Base-by-base conservation (phyloP, 75 land plant genomes). In the Sequoia sempervirens region DNA sequence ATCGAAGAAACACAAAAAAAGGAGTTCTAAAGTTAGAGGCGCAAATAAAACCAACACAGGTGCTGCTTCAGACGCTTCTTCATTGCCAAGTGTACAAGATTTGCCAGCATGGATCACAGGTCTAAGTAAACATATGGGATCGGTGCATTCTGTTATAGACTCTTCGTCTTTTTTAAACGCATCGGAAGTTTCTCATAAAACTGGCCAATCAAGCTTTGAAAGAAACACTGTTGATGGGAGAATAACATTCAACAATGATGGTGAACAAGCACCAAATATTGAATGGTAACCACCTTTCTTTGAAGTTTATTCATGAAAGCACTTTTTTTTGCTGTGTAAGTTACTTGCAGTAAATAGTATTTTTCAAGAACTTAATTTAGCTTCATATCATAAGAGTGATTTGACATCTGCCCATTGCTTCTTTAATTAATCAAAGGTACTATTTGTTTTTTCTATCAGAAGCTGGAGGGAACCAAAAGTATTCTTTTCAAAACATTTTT, bases 1-100 rank as follows among this genome's bases (percentile, higher is more conserved):
- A 75, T 54, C 86, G 3, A 89, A 89, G 86, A 89, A 88, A 79
- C 87, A 81, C 85, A 88, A 89, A 83, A 75, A 75, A 15, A 83
- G 90, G 40, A 73, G 72, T 69, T 85, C 90, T 26, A 89, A 89
- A 80, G 47, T 36, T 37, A 89, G 82, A 80, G 75, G 80, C 5
- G 52, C 80, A 20, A 45, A 26, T 14, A 78, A 78, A 45, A 11
- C 46, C 28, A 45, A 26, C 11, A 40, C 46, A 26, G 32, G 45
- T 45, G 13, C 80, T 78, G 11, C 47, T 11, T 78, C 50, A 45
- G 80, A 45, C 45, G 17, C 28, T 3, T 45, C 80, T 43, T 78
- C 47, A n/a, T 26, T 43, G 14, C 30, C 50, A 45, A 78, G n/a
- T 78, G 30, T 40, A 40, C 52, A 78, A 43, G 80, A 78, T 11